A percentile compares a stretch with the other conserved stretches of the same genome.
phyloP scores from a whole-genome alignment of 441 rosid genomes.

The Bocquillonia castaneifolia region DNA sequence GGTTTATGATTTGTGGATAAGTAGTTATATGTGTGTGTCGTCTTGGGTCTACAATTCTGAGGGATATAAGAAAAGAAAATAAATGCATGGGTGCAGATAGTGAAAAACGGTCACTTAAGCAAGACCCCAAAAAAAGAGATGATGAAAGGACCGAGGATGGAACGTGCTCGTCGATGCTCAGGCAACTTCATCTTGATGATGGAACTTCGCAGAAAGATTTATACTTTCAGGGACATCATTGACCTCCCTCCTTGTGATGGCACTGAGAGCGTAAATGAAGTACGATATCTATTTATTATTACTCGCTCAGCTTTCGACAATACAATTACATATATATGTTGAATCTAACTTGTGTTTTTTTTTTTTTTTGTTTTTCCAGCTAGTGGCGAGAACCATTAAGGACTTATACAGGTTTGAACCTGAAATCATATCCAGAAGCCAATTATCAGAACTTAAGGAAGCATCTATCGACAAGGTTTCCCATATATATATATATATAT shows the following conservation, averaged over 20 bases:
- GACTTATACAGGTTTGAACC: conserved; percentile 68
- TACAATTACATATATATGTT: neutral
- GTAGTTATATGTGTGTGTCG: too few species aligned
- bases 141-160: conserved; percentile 28
- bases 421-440: conserved; percentile 44
- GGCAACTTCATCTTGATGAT: conserved; percentile 52
- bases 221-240: conserved; percentile 60
- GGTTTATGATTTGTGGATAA: too few species aligned
- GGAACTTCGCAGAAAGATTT: conserved; percentile 65
- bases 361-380: conserved; percentile 34
- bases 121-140: conserved; percentile 31
- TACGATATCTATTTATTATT: too few species aligned
- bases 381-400: conserved; percentile 57
- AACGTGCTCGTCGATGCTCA: conserved; percentile 34
- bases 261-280: conserved; percentile 50
- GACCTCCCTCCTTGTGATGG: conserved; percentile 55
- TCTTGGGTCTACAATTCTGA: too few species aligned
- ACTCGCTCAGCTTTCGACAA: too few species aligned
- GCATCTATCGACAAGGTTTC: conserved; percentile 48
- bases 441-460: conserved; percentile 39
- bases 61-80: too few species aligned
- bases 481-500: neutral
- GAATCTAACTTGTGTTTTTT: conserved; percentile 13
- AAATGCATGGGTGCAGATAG: conserved; percentile 31
- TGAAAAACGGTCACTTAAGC: conserved; percentile 26